Base-by-base conservation (phyloP, 192 early-diverging fungal genomes). In the Entomortierella beljakovae region DNA sequence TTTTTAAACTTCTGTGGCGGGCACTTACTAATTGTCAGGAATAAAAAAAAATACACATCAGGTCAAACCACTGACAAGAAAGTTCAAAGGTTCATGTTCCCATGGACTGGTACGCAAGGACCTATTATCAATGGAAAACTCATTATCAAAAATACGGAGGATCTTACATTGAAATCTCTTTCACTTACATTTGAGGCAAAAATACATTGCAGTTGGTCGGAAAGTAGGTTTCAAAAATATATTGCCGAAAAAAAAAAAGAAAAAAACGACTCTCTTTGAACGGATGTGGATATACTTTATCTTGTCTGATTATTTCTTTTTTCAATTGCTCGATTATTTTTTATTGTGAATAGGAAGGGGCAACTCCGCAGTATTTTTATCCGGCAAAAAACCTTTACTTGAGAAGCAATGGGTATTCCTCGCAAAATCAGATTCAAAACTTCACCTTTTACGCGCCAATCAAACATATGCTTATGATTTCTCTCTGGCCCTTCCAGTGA, bases 41-140 rank as follows among this genome's bases (percentile, higher is more conserved):
- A 11, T 20, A 7, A 22, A 23, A 51, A 9, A 7, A 23, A 6
- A 20, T 22, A 7, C 38, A 15, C 6, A 8, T 40, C 43, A 77
- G 66, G 66, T 6, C 74, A 77, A 38, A 52, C 20, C 54, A 43
- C 28, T 5, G 66, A 64, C 61, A 77, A 69, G 33, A 68, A 63
- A 15, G 28, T 53, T 18, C 59, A 68, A 37, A 40, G 74, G 22
- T 31, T 77, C 32, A 69, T 77, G 66, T 77, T 57, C 38, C 74
- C 74, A 3, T 77, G 74, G 74, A 77, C 74, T 28, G 74, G 66
- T 0, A 77, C 74, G 2, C 74, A 77, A 32, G 74, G 74, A 9
- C 74, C 74, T 0, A 49, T 77, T 35, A 69, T 77, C 49, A 69
- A 61, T n/a, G 74, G 74, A 59, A 77, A 77, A 29, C 74, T 77